A percentile compares a stretch with the other conserved stretches of the same genome.
Conservation (phyloP, 2,329 filamentous ascomycete species). For the Pezicula neosporulosa region DNA sequence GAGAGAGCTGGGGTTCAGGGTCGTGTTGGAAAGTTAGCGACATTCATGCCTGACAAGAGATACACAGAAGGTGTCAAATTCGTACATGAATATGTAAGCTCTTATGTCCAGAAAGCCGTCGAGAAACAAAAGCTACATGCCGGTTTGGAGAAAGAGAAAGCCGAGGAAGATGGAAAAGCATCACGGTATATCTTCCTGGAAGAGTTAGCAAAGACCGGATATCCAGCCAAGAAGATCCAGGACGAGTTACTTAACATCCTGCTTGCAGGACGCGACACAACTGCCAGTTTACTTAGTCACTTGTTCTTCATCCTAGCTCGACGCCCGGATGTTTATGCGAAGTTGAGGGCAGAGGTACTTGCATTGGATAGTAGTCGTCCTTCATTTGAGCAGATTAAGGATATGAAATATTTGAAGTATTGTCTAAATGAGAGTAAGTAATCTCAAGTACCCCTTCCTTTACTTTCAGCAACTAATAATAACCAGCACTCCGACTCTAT, state of each 20-base stretch:
- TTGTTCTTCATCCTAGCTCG: constrained; percentile 26
- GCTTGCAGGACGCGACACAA: constrained; percentile 39
- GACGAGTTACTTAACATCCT: constrained; percentile 33
- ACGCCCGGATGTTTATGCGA: constrained; percentile 27
- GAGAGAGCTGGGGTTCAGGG: constrained; percentile 19
- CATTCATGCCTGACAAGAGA: constrained; percentile 19
- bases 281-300: constrained; percentile 34
- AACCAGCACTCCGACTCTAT: constrained; percentile 26
- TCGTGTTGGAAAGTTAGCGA: constrained; percentile 23
- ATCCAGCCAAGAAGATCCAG: constrained; percentile 35
- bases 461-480: neutral
- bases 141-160: constrained; percentile 7
- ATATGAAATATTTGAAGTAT: constrained; percentile 51
- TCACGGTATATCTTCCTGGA: constrained; percentile 43
- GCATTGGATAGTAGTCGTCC: constrained; percentile 33
- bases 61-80: constrained; percentile 20
- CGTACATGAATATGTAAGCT: constrained; percentile 22
- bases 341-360: constrained; percentile 28
- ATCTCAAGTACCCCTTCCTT: neutral
- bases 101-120: constrained; percentile 23
- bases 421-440: constrained; percentile 54
- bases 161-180: constrained; percentile 9
- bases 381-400: constrained; percentile 45
- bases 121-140: constrained; percentile 10
- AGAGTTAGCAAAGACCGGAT: constrained; percentile 42